These are phyloP conservation scores for Acanthamoeba healyi DNA, from an alignment of 208 protist genomes.

Conservation along the genomic window DNA sequence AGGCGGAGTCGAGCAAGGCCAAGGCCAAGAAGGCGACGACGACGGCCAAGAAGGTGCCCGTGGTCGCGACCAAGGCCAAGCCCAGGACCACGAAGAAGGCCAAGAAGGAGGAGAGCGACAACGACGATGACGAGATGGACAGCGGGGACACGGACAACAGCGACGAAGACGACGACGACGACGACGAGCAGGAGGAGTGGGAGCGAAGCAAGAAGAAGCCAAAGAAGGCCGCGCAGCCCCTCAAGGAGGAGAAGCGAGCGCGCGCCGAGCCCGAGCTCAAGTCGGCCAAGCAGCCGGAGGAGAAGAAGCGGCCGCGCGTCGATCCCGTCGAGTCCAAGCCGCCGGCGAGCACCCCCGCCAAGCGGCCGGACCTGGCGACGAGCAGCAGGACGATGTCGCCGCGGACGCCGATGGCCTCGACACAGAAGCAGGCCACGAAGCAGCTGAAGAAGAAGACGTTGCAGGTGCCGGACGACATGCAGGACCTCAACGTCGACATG, in stretches of 20 bases:
- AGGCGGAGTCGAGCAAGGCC: not conserved
- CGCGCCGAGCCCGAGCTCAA: not conserved
- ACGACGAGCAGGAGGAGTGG: not conserved
- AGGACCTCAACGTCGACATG: constrained; percentile 15
- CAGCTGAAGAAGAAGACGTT: not conserved
- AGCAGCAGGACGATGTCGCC: not conserved
- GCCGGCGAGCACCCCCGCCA: not conserved
- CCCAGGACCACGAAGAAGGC: not conserved
- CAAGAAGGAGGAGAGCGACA: not conserved
- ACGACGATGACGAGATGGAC: not conserved
- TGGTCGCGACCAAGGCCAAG: not conserved
- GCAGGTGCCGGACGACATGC: constrained; percentile 27
- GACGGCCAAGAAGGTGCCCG: not conserved
- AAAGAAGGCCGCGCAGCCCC: not conserved
- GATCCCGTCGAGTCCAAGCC: too few species aligned
- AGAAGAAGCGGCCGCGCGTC: too few species aligned
- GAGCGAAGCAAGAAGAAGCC: not conserved
- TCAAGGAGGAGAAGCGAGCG: not conserved
- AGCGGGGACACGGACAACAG: not conserved
- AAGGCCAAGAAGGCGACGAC: not conserved
- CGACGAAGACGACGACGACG: not conserved
- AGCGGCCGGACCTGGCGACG: not conserved
- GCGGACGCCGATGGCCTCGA: not conserved
- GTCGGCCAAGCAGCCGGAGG: not conserved
- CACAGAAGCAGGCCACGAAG: not conserved